These are phyloP conservation scores for Pyrus hybrid DNA, from an alignment of 331 rosid species.

Conservation along the genomic window DNA sequence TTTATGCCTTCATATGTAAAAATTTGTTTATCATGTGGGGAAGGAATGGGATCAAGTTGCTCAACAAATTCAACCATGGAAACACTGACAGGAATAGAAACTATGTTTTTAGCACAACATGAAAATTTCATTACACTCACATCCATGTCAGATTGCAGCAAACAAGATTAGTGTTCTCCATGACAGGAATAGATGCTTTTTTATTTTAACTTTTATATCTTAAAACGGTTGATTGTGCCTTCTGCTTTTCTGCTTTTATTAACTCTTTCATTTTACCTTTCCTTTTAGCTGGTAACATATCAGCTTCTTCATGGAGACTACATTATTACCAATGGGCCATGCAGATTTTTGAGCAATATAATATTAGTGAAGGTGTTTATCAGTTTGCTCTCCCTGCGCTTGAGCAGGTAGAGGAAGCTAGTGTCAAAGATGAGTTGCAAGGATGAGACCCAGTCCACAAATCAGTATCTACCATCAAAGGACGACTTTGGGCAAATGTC, in stretches of 20 bases:
- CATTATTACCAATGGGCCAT: slow-evolving; percentile 88
- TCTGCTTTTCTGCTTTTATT: neutral
- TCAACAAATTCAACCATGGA: too few species aligned
- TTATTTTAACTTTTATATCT: slow-evolving; percentile 6
- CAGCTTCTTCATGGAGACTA: slow-evolving; percentile 64
- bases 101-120: too few species aligned
- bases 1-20: too few species aligned
- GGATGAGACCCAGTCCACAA: slow-evolving; percentile 33
- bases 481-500: slow-evolving; percentile 90
- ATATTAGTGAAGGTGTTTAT: slow-evolving; percentile 76
- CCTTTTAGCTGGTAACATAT: slow-evolving; percentile 34
- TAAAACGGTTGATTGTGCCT: slow-evolving; percentile 1
- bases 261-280: slow-evolving; percentile 1
- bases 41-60: too few species aligned
- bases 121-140: too few species aligned
- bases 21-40: too few species aligned
- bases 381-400: slow-evolving; percentile 98
- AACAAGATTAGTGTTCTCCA: too few species aligned
- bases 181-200: too few species aligned
- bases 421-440: slow-evolving; percentile 22
- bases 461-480: slow-evolving; percentile 60
- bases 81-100: too few species aligned
- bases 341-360: slow-evolving; percentile 85
- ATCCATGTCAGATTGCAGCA: too few species aligned
- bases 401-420: slow-evolving; percentile 86